Base-by-base conservation (phyloP, 257 asterid genomes). In the Jasminum sambac region DNA sequence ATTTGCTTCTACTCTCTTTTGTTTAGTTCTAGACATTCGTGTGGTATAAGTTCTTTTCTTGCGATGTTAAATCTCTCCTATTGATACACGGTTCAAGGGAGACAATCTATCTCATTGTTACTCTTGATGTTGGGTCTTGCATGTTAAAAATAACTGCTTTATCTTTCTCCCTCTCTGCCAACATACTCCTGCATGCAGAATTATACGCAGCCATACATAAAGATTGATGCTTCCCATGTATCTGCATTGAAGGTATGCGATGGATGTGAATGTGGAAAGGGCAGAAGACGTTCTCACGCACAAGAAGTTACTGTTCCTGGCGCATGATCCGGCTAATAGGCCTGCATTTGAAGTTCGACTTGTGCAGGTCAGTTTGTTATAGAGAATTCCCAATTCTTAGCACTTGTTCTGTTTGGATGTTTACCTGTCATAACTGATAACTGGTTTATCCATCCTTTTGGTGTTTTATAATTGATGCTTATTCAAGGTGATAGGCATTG, bases 271-370 rank as follows among this genome's bases (percentile, higher is more conserved):
- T 73, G 91, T 89, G 48, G 97, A 94, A 77, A 91, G 96, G 71
- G 96, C 96, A 21, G 97, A 89, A 76, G 99, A 95, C 82, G 99
- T 95, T 80, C 90, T 95, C 43, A 87, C 86, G 8, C 99, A 94
- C 88, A 91, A 81, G 83, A 75, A 90, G 19, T 79, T 94, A 79
- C 82, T 94, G 86, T 86, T 86, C 37, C 90, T 91, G 68, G 99
- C 99, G 3, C 81, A 76, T 43, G 96, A 91, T 89, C 95, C 98
- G 26, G 89, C 87, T 60, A 88, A 88, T 79, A 84, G 96, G 74
- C 99, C 98, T 19, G 99, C 83, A 40, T 84, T 94, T 50, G 99
- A 94, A 78, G 98, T 94, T 67, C 95, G 98, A 43, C 89, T 89
- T 66, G 99, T 94, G 64, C 99, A 94, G 97, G 99, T 90, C 68